Evolutionary conservation across 345 rosid genomes (phyloP).

Genomic region (Eucalyptus urophylla): DNA sequence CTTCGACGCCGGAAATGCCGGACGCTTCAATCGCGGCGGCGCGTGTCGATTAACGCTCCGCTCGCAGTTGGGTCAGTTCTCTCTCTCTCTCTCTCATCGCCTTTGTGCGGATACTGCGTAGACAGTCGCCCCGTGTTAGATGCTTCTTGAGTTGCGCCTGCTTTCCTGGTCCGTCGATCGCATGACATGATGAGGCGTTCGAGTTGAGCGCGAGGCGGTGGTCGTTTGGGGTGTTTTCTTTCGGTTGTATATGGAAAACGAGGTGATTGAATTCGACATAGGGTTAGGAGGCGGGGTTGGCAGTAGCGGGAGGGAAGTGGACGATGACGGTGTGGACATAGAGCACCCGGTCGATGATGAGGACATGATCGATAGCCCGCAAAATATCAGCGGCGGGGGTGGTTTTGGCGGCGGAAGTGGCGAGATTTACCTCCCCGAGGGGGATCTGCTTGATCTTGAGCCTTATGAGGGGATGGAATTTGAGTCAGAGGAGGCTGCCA

Average conservation of each 20-base stretch:
- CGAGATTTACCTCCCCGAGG: slow-evolving; percentile 20
- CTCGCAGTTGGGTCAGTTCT: background rate
- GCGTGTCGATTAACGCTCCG: background rate
- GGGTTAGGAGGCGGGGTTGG: slow-evolving; percentile 21
- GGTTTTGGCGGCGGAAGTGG: slow-evolving; percentile 2
- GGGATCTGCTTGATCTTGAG: slow-evolving; percentile 29
- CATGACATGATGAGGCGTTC: background rate
- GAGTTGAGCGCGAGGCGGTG: background rate
- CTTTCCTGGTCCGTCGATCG: background rate
- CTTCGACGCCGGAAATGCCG: background rate
- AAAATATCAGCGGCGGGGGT: background rate
- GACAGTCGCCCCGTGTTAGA: background rate
- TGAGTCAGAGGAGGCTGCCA: slow-evolving; percentile 49
- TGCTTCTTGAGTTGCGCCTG: background rate
- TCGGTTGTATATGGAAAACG: slow-evolving; percentile 21
- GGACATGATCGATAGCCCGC: slow-evolving; percentile 10
- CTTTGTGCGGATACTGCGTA: background rate
- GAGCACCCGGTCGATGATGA: slow-evolving; percentile 28
- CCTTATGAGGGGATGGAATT: slow-evolving; percentile 48
- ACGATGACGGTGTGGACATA: slow-evolving; percentile 15
- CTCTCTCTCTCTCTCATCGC: background rate
- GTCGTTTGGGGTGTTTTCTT: background rate
- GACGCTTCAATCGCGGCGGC: background rate
- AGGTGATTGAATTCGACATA: slow-evolving; percentile 38
- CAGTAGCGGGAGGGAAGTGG: slow-evolving; percentile 6